Percentiles rank a stretch among this genome's conserved stretches.
Evolutionary conservation across 2,329 filamentous ascomycete species (phyloP).

Genomic region (Colletotrichum siamense): DNA sequence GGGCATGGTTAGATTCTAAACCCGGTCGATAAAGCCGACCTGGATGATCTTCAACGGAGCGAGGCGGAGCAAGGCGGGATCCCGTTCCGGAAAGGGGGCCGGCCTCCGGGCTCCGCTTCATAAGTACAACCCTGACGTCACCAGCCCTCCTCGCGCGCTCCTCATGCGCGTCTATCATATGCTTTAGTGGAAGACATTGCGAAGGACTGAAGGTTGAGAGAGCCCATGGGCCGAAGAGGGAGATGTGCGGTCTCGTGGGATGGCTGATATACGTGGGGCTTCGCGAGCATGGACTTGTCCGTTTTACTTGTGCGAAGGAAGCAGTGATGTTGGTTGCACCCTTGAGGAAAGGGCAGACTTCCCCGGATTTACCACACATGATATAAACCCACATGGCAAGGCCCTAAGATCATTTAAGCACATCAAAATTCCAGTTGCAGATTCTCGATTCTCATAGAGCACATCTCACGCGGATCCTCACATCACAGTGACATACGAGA

Average conservation of each 20-base stretch:
- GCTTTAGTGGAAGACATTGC: background rate
- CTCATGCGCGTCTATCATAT: background rate
- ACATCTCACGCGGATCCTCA: background rate
- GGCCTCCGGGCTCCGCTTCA: background rate
- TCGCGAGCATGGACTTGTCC: background rate
- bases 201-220: background rate
- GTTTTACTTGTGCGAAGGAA: background rate
- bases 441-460: background rate
- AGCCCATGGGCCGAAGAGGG: background rate
- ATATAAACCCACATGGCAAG: background rate
- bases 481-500: background rate
- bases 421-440: background rate
- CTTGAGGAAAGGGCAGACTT: background rate
- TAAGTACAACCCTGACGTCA: background rate
- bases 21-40: background rate
- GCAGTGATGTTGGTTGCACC: background rate
- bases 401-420: background rate
- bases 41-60: background rate
- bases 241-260: background rate
- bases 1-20: background rate
- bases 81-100: background rate
- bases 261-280: background rate
- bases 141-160: background rate
- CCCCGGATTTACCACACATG: background rate
- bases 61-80: background rate